Conservation (phyloP, 1,284 basidiomycete species). For the Erythrobasidium hasegawianum region DNA sequence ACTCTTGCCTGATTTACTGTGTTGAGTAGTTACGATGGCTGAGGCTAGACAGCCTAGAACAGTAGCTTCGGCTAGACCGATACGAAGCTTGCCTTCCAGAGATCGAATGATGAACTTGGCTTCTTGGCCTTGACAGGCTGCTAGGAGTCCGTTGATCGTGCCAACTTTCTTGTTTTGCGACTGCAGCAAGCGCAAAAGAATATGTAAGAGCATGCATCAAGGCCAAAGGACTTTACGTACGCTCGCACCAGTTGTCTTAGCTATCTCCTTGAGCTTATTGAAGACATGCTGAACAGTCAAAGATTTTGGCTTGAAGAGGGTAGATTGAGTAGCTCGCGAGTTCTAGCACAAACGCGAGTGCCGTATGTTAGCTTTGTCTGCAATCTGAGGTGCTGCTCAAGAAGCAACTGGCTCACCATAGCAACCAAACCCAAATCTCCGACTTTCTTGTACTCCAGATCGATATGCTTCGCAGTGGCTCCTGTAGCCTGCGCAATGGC, state of each 20-base stretch:
- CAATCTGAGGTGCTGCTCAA: too few species aligned
- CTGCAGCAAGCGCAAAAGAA: conserved; percentile 50
- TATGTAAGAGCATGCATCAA: conserved; percentile 40
- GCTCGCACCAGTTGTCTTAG: conserved; percentile 73
- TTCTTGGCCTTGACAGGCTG: conserved; percentile 72
- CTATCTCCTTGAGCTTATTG: conserved; percentile 77
- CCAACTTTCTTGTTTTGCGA: conserved; percentile 92
- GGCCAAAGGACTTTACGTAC: conserved; percentile 52
- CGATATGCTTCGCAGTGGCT: conserved; percentile 73
- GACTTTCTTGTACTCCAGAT: conserved; percentile 86
- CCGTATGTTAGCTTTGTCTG: background rate
- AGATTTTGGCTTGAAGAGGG: conserved; percentile 88
- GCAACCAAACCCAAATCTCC: conserved; percentile 95
- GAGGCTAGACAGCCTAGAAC: conserved; percentile 83
- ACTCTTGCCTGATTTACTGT: conserved; percentile 51
- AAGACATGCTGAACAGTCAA: conserved; percentile 87
- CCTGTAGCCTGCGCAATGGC: conserved; percentile 95
- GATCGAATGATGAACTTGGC: conserved; percentile 96
- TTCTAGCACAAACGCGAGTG: conserved; percentile 55
- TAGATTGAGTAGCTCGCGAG: conserved; percentile 89
- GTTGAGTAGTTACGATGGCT: conserved; percentile 62
- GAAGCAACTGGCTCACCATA: conserved; percentile 58
- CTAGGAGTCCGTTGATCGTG: conserved; percentile 89
- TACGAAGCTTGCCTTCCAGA: conserved; percentile 93
- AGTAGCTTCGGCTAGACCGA: conserved; percentile 92